Evolutionary conservation across 352 stramenopile species (phyloP).

Genomic region (Peronosclerospora sorghi): DNA sequence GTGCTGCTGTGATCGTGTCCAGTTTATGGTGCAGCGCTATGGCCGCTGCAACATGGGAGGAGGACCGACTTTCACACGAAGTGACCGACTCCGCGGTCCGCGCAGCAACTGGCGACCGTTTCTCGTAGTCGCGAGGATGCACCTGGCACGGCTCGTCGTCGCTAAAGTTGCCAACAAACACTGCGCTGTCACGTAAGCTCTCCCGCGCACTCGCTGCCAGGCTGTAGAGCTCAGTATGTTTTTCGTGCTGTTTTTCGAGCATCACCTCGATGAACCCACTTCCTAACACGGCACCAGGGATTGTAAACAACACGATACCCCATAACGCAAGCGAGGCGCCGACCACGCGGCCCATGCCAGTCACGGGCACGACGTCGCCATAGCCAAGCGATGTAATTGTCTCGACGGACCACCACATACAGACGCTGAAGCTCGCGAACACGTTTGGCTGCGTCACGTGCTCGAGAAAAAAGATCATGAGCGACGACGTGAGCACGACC

Average conservation of each 20-base stretch:
- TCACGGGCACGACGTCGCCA: slow-evolving; percentile 45
- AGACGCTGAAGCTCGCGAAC: slow-evolving; percentile 40
- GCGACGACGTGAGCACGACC: slow-evolving; percentile 43
- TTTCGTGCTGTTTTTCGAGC: slow-evolving; percentile 45
- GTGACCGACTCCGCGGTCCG: slow-evolving; percentile 8
- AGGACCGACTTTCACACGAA: slow-evolving; percentile 7
- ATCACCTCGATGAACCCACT: slow-evolving; percentile 64
- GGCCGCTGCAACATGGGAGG: slow-evolving; percentile 14
- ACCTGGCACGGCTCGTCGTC: slow-evolving; percentile 17
- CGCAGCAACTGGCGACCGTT: background rate
- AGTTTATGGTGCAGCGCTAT: slow-evolving; percentile 25
- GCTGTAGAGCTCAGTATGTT: slow-evolving; percentile 31
- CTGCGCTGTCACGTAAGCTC: slow-evolving; percentile 7
- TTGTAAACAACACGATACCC: slow-evolving; percentile 52
- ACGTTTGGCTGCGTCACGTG: slow-evolving; percentile 31
- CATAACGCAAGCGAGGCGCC: slow-evolving; percentile 37
- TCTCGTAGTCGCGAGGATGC: too few relatives aligned
- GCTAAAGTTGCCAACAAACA: slow-evolving; percentile 14
- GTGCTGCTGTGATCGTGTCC: slow-evolving; percentile 16
- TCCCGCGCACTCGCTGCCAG: slow-evolving; percentile 11
- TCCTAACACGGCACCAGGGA: slow-evolving; percentile 42
- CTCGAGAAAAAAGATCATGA: slow-evolving; percentile 58
- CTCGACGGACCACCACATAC: slow-evolving; percentile 48
- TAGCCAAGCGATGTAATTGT: slow-evolving; percentile 65
- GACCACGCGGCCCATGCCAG: slow-evolving; percentile 26